Evolutionary conservation across 768 basidiomycete species (phyloP), one percentile per base, ranked within the genome.

Genomic region (Auriculariales sp.): DNA sequence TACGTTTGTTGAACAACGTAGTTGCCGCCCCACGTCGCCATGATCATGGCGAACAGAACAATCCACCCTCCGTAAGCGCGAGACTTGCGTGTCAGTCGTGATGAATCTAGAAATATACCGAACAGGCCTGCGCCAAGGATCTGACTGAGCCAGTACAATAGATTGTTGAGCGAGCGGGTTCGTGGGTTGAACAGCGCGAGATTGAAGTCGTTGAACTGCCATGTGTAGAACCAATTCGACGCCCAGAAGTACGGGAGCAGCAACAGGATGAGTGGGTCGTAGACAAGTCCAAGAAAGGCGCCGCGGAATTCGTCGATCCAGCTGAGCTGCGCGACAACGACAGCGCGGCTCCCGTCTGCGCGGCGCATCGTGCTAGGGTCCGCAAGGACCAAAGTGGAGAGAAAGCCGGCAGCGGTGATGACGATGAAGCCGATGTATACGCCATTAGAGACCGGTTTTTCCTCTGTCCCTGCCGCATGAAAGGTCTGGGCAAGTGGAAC

Each of bases 161-260:
- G 65, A 54, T 79, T 82, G 60, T 89, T 89, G 53, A 90, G 66
- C 12, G 81, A 71, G 30, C 87, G 79, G 1, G 81, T 76, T 31
- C 83, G 80, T 59, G 87, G 86, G 57, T 83, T 79, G 70, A 88
- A 89, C 6, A 88, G 62, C 1, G 78, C 81, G n/a, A 70, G 76
- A 57, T 89, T 91, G 63, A 72, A 89, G 45, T 78, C 83, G 54
- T 83, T 87, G 65, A 83, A 82, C 63, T 82, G 84, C 83, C 83
- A 88, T 1, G 85, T 81, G 59, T 87, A 87, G 65, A 87, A 87
- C 75, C 82, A 56, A 47, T 54, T 54, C 24, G 48, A 56, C 4
- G 57, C 56, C 49, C 86, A 77, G 64, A 89, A 88, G 79, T 89
- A 83, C 11, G 87, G 88, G 68, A 90, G 83, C n/a, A 89, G 71